Base-by-base conservation (phyloP, 345 rosid genomes). In the Hypericum androsaemum region DNA sequence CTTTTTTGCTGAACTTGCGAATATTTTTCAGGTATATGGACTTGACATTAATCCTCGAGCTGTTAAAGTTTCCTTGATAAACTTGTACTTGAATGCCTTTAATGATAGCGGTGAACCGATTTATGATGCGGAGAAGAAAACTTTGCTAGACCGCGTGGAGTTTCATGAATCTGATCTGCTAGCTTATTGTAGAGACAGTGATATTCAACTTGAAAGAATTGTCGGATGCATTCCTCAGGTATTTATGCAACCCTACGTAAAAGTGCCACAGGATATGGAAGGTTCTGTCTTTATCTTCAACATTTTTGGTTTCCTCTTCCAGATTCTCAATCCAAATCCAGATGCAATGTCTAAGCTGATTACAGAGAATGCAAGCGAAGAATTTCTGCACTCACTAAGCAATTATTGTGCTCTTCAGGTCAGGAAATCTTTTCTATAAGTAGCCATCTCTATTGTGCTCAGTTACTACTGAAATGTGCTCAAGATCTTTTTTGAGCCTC, bases 201-300 rank as follows among this genome's bases (percentile, higher is more conserved):
- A 73, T 61, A 74, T 90, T 60, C 83, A 82, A 72, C 87, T 86
- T 22, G 98, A 90, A 64, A 71, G 96, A 64, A 90, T 90, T 12
- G 94, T 90, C 71, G 98, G 98, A 71, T 90, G 98, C 80, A 90
- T 90, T 56, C 98, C 98, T 61, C 98, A 90, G 98, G 98, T 90
- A 66, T 28, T 50, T 52, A 65, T 10, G n/a, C 51, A 7, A 58
- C 14, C 54, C 37, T 45, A 38, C 15, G 44, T 12, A 9, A 41
- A 6, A 15, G 53, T 50, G 32, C 3, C 12, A 8, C 6, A 9
- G 37, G 7, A 7, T 11, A 51, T 55, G 39, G 12, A 41, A 37
- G 37, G 39, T 41, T 61, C 37, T 56, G 48, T 41, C 46, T 37
- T 12, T 56, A 52, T 10, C 38, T 59, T 59, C 14, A 37, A 13